phyloP scores from a whole-genome alignment of 352 stramenopile genomes.

The Pythium guiyangense region DNA sequence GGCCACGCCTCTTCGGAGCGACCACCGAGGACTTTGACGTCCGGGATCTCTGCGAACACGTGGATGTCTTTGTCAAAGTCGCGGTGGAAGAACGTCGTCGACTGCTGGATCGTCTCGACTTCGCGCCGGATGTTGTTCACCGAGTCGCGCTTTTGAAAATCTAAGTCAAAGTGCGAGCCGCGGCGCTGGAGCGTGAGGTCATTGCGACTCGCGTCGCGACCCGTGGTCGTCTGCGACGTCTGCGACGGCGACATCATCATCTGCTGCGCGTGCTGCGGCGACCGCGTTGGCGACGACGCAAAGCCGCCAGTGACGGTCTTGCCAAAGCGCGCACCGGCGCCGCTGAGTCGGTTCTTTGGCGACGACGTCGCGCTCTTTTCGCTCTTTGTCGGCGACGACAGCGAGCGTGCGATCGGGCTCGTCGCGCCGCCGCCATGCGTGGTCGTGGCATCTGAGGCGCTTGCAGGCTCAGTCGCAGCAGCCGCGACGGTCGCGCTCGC shows the following conservation, averaged over 20 bases:
- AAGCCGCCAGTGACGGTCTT: constrained; percentile 4
- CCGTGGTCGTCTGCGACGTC: constrained; percentile 4
- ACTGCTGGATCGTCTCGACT: constrained; percentile 25
- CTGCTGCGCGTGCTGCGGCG: not conserved
- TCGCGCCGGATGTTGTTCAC: constrained; percentile 33
- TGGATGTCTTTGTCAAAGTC: constrained; percentile 63
- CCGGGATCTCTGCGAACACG: constrained; percentile 66
- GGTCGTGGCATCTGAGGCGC: not conserved
- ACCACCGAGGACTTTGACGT: constrained; percentile 53
- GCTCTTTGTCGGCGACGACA: constrained; percentile 9
- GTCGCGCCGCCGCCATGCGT: not conserved
- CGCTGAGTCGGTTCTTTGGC: constrained; percentile 1
- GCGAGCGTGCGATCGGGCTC: constrained; percentile 9
- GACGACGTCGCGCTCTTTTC: constrained; percentile 8
- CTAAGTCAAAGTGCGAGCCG: constrained; percentile 26
- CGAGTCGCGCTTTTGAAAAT: constrained; percentile 43
- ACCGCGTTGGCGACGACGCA: not conserved
- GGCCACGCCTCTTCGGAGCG: constrained; percentile 79
- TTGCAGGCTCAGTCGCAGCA: not conserved
- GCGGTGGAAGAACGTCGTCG: constrained; percentile 46
- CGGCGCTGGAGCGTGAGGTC: constrained; percentile 9
- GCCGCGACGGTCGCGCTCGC: not conserved
- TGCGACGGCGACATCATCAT: not conserved
- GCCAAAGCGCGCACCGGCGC: not conserved
- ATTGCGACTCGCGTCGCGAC: constrained; percentile 6